Base-by-base conservation (phyloP, 2,329 filamentous ascomycete species). In the Talaromyces sp. region DNA sequence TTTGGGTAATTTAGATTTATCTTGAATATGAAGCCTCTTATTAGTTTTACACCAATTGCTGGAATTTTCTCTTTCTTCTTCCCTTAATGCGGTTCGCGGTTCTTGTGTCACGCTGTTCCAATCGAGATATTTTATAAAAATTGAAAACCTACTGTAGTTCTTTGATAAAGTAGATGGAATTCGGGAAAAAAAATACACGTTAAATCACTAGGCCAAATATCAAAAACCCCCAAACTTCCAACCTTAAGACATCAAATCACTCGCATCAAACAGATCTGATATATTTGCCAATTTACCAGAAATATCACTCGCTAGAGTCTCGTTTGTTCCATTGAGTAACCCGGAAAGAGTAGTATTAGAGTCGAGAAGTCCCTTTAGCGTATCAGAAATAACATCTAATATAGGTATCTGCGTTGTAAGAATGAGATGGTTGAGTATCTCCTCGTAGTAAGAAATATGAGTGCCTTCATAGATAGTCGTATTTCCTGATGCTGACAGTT, bases 381-480 rank as follows among this genome's bases (percentile, higher is more conserved):
- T 64, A 36, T 80, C 75, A 30, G 71, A 68, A 9, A 79, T 18
- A 4, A 82, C 61, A 3, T 72, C 75, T 30, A 79, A 69, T 34
- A 81, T 74, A 0, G 79, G 73, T 1, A 78, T 66, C 0, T 68
- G 67, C 7, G 77, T 70, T 0, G 69, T 64, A 5, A 82, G 69
- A 1, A 66, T 71, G 47, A 78, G 75, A 0, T 69, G 71, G 61
- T 77, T 77, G 44, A 83, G 68, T 7, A 82, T 73, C 1, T 72
- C 67, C 60, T 83, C 79, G n/a, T 80, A 66, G 57, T 78, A 83
- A 1, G 67, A 65, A 53, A 83, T 78, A 61, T 76, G 78, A 62
- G 77, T 18, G 2, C 79, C 79, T 40, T 81, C 73, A 50, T 78
- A 73, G 0, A 76, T 65, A 1, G 79, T 79, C 1, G 73, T 62